Evolutionary conservation across 164 flowering plant species (phyloP), one percentile per base, ranked within the genome.

Genomic region (Annona squamosa): DNA sequence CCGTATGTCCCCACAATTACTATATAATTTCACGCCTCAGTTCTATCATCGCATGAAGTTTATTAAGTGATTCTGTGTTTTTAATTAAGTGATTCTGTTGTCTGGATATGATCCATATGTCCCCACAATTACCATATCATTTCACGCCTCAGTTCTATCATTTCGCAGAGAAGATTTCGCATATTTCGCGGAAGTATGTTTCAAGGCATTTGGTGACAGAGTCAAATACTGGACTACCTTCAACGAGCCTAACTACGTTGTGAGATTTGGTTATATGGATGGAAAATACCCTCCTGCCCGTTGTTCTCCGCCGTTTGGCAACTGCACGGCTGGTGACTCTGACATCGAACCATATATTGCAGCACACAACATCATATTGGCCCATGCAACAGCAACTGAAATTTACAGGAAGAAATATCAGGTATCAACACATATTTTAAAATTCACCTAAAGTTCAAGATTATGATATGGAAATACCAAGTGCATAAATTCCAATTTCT

Each of bases 221-320:
- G 73, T 71, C 3, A 71, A 71, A 62, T 71, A 71, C 52, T 71
- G 73, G 73, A 62, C 66, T 5, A 71, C 73, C 19, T 44, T 71
- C 52, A 71, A 71, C 44, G 73, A 71, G 66, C 66, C 73, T 4
- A 61, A 42, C 44, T 9, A 16, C 26, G 18, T 71, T 65, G 73
- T 71, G 6, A 44, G 18, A 42, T 2, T 3, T 3, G 46, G 73
- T n/a, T 71, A 71, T 66, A 12, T 16, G 42, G 61, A 13, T 3
- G 73, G 73, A 3, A 17, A 1, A 13, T 71, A 59, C 66, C 73
- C 73, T 9, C 73, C 73, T 2, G 3, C 16, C 66, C 73, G 19
- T 71, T 71, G 73, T 46, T 71, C 73, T 52, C 9, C 9, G 13
- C 59, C 59, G 9, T 6, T 4, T 44, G 67, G 37, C 12, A 71